phyloP scores from a whole-genome alignment of 208 protist species.

The Trypanosomatidae sp. region DNA sequence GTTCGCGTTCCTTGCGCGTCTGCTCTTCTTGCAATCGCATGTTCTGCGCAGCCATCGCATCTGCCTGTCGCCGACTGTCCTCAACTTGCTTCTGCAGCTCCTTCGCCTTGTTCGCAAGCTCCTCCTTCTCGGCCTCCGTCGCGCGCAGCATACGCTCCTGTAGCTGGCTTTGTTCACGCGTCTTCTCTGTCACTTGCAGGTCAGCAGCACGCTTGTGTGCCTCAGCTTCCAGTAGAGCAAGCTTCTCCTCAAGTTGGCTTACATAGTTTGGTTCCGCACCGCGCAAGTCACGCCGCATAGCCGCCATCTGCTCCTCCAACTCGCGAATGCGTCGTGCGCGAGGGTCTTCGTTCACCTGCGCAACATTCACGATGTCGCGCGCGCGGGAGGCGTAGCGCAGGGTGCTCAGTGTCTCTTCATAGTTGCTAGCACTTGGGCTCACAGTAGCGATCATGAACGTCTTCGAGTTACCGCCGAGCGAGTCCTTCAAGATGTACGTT shows the following conservation, averaged over 20 bases:
- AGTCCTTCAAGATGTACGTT: constrained; percentile 76
- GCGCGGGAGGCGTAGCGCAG: constrained; percentile 70
- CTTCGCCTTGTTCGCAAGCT: constrained; percentile 6
- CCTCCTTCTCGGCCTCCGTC: constrained; percentile 22
- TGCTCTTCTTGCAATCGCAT: constrained; percentile 13
- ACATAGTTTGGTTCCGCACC: constrained; percentile 20
- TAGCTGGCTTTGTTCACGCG: constrained; percentile 27
- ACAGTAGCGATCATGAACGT: constrained; percentile 92
- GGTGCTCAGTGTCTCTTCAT: constrained; percentile 79
- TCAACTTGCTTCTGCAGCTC: constrained; percentile 11
- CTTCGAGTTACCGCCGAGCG: constrained; percentile 69
- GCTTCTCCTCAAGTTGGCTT: constrained; percentile 31
- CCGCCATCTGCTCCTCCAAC: constrained; percentile 37
- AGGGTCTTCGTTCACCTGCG: constrained; percentile 48
- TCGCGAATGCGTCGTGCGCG: constrained; percentile 38
- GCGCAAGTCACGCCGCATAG: constrained; percentile 15
- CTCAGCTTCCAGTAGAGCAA: constrained; percentile 35
- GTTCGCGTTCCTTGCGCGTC: constrained; percentile 7
- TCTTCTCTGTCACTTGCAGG: constrained; percentile 34
- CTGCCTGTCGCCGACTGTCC: constrained; percentile 10
- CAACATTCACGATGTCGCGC: constrained; percentile 42
- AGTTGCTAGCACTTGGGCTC: constrained; percentile 56
- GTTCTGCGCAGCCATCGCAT: constrained; percentile 10
- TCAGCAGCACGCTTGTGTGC: constrained; percentile 37
- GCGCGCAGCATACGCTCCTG: constrained; percentile 23